Evolutionary conservation across 2,329 filamentous ascomycete genomes (phyloP).

Genomic region (Epichloe brachyelytri): DNA sequence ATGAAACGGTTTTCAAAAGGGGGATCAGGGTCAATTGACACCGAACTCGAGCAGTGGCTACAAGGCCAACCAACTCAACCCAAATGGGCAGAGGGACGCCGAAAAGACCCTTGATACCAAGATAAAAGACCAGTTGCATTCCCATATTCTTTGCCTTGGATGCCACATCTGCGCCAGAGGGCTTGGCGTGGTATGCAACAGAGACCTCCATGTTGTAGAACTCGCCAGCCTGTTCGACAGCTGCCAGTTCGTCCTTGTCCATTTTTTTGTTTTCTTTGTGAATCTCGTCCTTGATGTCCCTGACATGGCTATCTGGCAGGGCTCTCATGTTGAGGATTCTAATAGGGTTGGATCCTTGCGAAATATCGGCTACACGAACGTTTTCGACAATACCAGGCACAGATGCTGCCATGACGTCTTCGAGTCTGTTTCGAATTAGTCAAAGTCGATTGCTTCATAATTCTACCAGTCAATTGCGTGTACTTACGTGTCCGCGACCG

Average conservation of each 20-base stretch:
- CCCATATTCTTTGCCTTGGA: constrained; percentile 91
- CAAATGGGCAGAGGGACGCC: constrained; percentile 78
- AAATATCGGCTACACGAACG: constrained; percentile 87
- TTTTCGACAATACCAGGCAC: constrained; percentile 87
- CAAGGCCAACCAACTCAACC: constrained; percentile 82
- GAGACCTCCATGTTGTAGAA: constrained; percentile 89
- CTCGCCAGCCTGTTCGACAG: constrained; percentile 79
- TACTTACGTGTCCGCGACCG: constrained; percentile 65
- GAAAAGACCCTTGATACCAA: constrained; percentile 79
- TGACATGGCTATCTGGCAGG: constrained; percentile 64
- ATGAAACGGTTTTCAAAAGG: constrained; percentile 95
- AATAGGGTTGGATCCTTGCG: constrained; percentile 82
- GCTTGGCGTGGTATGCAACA: constrained; percentile 81
- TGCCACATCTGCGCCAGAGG: constrained; percentile 54
- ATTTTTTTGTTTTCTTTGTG: constrained; percentile 69
- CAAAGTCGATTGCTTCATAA: not conserved
- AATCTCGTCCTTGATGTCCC: constrained; percentile 70
- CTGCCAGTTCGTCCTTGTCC: constrained; percentile 75
- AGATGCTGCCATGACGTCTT: constrained; percentile 92
- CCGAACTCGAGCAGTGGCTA: constrained; percentile 73
- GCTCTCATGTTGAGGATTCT: constrained; percentile 78
- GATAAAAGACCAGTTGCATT: constrained; percentile 89
- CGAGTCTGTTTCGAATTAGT: constrained; percentile 16
- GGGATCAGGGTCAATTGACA: constrained; percentile 75
- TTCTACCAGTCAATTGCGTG: not conserved